phyloP scores from a whole-genome alignment of 2,329 filamentous ascomycete genomes.

The Septoria petroselini region DNA sequence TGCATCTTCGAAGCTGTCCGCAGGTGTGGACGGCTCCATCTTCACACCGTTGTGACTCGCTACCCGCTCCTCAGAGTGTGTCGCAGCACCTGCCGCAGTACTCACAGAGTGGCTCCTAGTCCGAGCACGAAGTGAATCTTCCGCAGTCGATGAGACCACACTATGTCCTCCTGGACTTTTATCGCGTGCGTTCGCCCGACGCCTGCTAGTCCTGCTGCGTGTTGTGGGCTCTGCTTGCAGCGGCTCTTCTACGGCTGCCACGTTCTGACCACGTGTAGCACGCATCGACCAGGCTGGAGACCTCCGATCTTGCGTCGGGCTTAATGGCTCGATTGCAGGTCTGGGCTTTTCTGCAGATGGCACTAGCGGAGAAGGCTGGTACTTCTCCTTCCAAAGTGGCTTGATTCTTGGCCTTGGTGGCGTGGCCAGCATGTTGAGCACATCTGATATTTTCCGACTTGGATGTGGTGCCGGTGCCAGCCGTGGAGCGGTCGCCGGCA shows the following conservation, averaged over 20 bases:
- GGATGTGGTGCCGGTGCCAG: conserved; percentile 22
- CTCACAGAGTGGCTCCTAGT: conserved; percentile 51
- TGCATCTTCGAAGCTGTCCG: conserved; percentile 43
- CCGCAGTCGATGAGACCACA: conserved; percentile 48
- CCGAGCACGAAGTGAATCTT: conserved; percentile 44
- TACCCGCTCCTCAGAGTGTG: conserved; percentile 41
- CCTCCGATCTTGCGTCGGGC: conserved; percentile 34
- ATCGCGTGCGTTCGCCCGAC: conserved; percentile 22
- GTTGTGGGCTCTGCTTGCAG: conserved; percentile 16
- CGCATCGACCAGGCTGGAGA: conserved; percentile 18
- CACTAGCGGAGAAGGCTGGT: conserved; percentile 26
- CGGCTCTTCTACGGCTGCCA: conserved; percentile 20
- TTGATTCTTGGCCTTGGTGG: conserved; percentile 21
- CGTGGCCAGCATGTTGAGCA: conserved; percentile 33
- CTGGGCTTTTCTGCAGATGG: conserved; percentile 25
- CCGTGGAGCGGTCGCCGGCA: conserved; percentile 30
- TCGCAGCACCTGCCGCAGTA: conserved; percentile 45
- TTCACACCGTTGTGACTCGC: conserved; percentile 44
- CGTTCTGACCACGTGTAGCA: conserved; percentile 16
- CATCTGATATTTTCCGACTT: conserved; percentile 25
- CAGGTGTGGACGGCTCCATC: conserved; percentile 47
- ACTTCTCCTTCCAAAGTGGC: conserved; percentile 35
- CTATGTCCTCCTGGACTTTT: conserved; percentile 36
- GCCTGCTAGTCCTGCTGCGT: conserved; percentile 17
- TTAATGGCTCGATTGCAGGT: conserved; percentile 37